phyloP scores from a whole-genome alignment of 108 stramenopile species.

The Skeletonema costatum region DNA sequence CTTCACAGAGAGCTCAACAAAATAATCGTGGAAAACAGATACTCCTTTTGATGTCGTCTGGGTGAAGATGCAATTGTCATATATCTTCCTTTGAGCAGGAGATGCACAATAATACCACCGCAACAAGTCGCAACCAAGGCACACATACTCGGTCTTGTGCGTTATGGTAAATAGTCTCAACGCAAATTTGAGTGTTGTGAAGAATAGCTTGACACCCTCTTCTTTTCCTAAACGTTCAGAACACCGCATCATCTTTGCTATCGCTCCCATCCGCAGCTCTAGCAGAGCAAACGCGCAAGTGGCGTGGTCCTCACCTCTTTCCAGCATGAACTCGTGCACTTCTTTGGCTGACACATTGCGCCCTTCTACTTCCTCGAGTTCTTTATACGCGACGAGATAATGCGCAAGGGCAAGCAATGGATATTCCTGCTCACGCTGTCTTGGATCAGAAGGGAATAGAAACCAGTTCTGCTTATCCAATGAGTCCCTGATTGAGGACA shows the following conservation, averaged over 20 bases:
- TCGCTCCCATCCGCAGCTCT: slow-evolving; percentile 2
- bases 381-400: too few relatives aligned
- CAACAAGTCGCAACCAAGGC: slow-evolving; percentile 6
- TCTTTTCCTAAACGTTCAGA: not conserved
- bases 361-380: too few relatives aligned
- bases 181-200: slow-evolving; percentile 1
- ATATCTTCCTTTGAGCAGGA: slow-evolving; percentile 7
- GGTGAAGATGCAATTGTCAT: slow-evolving; percentile 16
- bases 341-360: too few relatives aligned
- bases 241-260: slow-evolving; percentile 4
- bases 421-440: too few relatives aligned
- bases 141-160: slow-evolving; percentile 5
- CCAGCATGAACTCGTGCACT: not conserved
- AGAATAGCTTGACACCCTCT: slow-evolving; percentile 5
- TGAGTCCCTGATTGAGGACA: too few relatives aligned
- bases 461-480: too few relatives aligned
- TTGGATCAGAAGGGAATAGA: too few relatives aligned
- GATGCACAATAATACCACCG: slow-evolving; percentile 11
- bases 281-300: slow-evolving; percentile 17
- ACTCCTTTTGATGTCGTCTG: not conserved
- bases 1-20: not conserved
- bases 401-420: too few relatives aligned
- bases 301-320: not conserved
- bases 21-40: slow-evolving; percentile 5
- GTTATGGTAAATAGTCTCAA: slow-evolving; percentile 11